Base-by-base conservation (phyloP, 2,329 filamentous ascomycete species). In the Alternaria arbusti region DNA sequence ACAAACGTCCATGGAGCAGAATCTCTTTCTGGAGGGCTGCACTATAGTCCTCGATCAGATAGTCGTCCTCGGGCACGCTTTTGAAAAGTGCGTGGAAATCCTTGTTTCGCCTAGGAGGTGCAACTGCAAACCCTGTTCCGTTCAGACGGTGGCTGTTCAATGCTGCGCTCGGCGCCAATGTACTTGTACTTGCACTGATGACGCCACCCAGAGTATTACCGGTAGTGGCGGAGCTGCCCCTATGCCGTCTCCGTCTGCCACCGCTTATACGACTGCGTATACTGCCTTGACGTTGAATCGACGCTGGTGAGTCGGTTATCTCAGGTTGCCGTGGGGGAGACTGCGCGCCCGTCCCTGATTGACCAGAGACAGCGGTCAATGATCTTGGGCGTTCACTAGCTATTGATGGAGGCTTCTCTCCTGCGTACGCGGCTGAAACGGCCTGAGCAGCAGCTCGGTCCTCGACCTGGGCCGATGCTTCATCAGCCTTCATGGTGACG, bases 41-140 rank as follows among this genome's bases (percentile, higher is more conserved):
- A 79, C 96, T 97, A 80, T 98, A 99, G 79, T 99, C 96, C 77
- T 99, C 96, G 69, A 99, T 98, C 25, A 99, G 86, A 76, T 97
- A 97, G 79, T 99, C 96, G 74, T 99, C 96, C 70, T 98, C 95
- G 1, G 96, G 96, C 1, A 99, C 96, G 77, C 94, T 98, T 80
- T 96, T 92, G 84, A 99, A 99, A 3, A 97, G 83, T 63, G 87
- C 88, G 79, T 99, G 96, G 74, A 98, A 99, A 76, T 98, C 96
- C 52, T 93, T 89, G 81, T 99, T 99, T 60, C 96, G 89, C 82
- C 96, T 97, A 79, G 96, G 97, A 78, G 92, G 96, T 52, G 96
- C 96, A 68, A 98, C 94, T 54, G 96, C 95, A 78, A 99, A 99
- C 0, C 96, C 96, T 5, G 95, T 97, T 0, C 96, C 96, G 13